phyloP scores from a whole-genome alignment of 495 filamentous ascomycete genomes.

The Aspergillus funiculosus region DNA sequence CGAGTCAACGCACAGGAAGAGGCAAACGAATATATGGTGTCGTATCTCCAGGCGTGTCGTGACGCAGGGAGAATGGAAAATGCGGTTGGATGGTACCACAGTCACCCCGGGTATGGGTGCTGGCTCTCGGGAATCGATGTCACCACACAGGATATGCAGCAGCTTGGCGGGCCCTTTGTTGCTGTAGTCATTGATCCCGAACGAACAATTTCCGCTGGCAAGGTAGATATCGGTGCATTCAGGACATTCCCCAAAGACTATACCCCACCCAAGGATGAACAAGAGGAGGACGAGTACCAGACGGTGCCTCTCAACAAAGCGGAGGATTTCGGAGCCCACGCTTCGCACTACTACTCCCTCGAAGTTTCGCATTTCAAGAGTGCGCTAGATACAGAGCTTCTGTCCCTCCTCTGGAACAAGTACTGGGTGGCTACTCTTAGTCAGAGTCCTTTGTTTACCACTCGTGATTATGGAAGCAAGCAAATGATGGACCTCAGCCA shows the following conservation, averaged over 20 bases:
- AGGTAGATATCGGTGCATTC: slow-evolving; percentile 97
- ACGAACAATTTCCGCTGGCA: slow-evolving; percentile 87
- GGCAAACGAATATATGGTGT: slow-evolving; percentile 94
- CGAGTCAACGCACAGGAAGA: slow-evolving; percentile 92
- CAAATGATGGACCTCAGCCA: slow-evolving; percentile 83
- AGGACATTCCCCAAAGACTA: slow-evolving; percentile 80
- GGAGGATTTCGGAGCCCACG: slow-evolving; percentile 94
- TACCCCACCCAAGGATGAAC: slow-evolving; percentile 46
- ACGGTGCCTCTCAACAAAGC: slow-evolving; percentile 84
- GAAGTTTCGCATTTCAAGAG: slow-evolving; percentile 92
- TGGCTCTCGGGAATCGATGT: slow-evolving; percentile 98
- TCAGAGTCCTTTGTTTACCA: slow-evolving; percentile 87
- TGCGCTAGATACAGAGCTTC: slow-evolving; percentile 73
- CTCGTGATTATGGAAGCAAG: slow-evolving; percentile 86
- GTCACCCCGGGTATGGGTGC: slow-evolving; percentile 95
- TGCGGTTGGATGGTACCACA: slow-evolving; percentile 96
- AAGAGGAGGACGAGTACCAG: slow-evolving; percentile 46
- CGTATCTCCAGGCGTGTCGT: slow-evolving; percentile 69
- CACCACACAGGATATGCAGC: slow-evolving; percentile 75
- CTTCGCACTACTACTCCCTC: slow-evolving; percentile 80
- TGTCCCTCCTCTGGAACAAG: slow-evolving; percentile 95
- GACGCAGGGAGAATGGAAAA: slow-evolving; percentile 79
- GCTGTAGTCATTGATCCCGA: slow-evolving; percentile 98
- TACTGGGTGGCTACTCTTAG: slow-evolving; percentile 99
- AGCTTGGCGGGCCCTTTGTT: slow-evolving; percentile 86